phyloP scores from a whole-genome alignment of 2,329 filamentous ascomycete genomes.

The Scytalidium lignicola region DNA sequence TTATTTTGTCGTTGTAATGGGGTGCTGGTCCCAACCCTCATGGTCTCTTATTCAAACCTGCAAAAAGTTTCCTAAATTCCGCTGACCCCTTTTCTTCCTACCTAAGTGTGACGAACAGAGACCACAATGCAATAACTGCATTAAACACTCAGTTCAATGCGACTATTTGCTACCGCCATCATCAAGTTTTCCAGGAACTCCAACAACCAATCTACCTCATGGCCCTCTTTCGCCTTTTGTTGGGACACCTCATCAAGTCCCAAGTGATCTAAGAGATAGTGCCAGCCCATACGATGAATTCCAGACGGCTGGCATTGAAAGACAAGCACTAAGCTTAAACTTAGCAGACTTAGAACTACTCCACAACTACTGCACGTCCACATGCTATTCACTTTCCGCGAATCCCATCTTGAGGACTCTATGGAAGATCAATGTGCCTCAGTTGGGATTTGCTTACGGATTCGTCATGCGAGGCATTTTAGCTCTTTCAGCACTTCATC shows the following conservation, averaged over 20 bases:
- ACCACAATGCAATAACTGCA: conserved; percentile 36
- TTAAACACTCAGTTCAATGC: conserved; percentile 34
- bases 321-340: conserved; percentile 21
- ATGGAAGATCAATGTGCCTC: conserved; percentile 42
- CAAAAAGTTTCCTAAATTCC: neutral
- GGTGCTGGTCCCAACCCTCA: no score
- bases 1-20: no score
- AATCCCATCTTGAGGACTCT: conserved; percentile 37
- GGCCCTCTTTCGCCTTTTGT: conserved; percentile 3
- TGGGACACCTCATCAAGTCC: neutral
- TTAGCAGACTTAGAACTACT: conserved; percentile 45
- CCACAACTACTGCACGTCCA: conserved; percentile 46
- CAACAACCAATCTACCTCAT: conserved; percentile 3
- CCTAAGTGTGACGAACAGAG: conserved; percentile 35
- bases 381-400: conserved; percentile 40
- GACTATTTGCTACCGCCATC: conserved; percentile 25
- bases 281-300: neutral
- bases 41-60: no score
- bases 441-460: conserved; percentile 39
- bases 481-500: conserved; percentile 43
- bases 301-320: neutral
- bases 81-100: neutral
- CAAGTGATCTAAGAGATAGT: neutral
- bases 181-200: conserved; percentile 7
- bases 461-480: conserved; percentile 46